Evolutionary conservation across 495 filamentous ascomycete species (phyloP).

Genomic region (Xylaria grammica): DNA sequence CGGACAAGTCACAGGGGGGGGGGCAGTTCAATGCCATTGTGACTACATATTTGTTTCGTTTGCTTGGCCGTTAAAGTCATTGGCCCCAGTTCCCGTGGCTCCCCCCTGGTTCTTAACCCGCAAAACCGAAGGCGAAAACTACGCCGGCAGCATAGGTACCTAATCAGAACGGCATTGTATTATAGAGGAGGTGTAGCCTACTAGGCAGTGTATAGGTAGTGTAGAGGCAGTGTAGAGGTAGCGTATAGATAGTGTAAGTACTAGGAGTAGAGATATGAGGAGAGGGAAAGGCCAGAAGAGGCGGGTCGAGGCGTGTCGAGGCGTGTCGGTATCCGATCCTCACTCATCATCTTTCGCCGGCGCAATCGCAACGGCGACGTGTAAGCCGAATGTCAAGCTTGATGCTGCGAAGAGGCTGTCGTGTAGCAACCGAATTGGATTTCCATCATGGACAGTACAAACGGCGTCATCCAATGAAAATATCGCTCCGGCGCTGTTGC

Average conservation of each 20-base stretch:
- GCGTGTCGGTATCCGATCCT: conserved; percentile 24
- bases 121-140: conserved; percentile 17
- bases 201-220: background rate
- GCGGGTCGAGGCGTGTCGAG: conserved; percentile 26
- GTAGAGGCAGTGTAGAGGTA: conserved; percentile 30
- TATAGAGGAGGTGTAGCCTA: background rate
- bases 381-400: conserved; percentile 18
- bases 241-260: background rate
- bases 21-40: conserved; percentile 29
- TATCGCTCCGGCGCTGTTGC: conserved; percentile 24
- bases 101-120: conserved; percentile 29
- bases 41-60: conserved; percentile 30
- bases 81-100: conserved; percentile 34
- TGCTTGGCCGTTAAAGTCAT: conserved; percentile 33
- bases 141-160: conserved; percentile 20
- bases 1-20: conserved; percentile 19
- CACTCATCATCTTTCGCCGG: conserved; percentile 6
- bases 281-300: conserved; percentile 6
- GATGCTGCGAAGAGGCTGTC: conserved; percentile 33
- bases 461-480: conserved; percentile 35
- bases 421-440: conserved; percentile 39
- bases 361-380: conserved; percentile 27
- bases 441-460: conserved; percentile 36
- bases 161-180: conserved; percentile 17
- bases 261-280: conserved; percentile 7